Evolutionary conservation across 2,329 filamentous ascomycete genomes (phyloP).

Genomic region (Botrytis galanthina): DNA sequence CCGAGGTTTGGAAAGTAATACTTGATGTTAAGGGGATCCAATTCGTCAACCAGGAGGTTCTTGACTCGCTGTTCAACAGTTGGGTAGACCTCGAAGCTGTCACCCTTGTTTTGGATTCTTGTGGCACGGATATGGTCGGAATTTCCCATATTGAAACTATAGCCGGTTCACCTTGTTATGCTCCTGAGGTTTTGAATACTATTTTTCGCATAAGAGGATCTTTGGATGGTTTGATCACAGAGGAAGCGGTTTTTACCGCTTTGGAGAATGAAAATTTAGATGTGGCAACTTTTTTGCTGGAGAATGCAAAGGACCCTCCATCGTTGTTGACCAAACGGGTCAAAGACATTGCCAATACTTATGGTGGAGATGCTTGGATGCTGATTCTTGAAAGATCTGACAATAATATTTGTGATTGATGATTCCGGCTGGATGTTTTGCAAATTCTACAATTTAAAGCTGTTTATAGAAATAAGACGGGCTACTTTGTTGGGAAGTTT

Average conservation of each 20-base stretch:
- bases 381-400: not conserved
- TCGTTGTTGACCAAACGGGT: not conserved
- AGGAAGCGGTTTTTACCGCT: not conserved
- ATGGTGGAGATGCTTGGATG: not conserved
- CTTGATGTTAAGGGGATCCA: not conserved
- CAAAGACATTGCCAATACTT: too few relatives aligned
- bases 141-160: not conserved
- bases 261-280: not conserved
- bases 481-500: not conserved
- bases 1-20: not conserved
- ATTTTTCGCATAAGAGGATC: not conserved
- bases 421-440: not conserved
- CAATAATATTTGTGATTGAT: not conserved
- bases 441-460: not conserved
- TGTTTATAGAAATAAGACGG: too few relatives aligned
- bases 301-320: not conserved
- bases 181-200: not conserved
- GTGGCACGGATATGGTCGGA: not conserved
- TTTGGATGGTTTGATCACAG: not conserved
- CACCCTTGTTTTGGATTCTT: not conserved
- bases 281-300: not conserved
- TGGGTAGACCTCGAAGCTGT: not conserved
- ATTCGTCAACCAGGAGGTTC: not conserved
- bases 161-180: not conserved
- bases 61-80: not conserved